These are phyloP conservation scores for Sorghum bicolor DNA, from an alignment of 176 grass and related monocot genomes.

Conservation along the genomic window DNA sequence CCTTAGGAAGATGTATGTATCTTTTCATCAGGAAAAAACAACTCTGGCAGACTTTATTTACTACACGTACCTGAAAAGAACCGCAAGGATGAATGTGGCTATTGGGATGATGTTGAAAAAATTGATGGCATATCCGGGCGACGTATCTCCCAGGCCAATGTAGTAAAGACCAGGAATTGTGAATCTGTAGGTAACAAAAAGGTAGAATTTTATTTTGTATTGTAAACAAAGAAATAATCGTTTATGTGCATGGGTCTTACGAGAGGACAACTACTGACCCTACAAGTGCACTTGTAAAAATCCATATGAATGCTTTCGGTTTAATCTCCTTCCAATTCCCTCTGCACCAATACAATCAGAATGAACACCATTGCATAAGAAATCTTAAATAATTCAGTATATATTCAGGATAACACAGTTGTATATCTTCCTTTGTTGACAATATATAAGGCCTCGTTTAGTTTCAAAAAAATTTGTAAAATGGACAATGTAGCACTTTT, in stretches of 20 bases:
- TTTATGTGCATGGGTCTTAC: background rate
- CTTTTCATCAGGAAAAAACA: no score
- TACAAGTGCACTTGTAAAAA: slow-evolving; percentile 45
- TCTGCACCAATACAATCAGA: background rate
- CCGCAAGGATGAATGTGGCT: slow-evolving; percentile 35
- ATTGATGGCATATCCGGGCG: slow-evolving; percentile 45
- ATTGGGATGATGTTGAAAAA: slow-evolving; percentile 45
- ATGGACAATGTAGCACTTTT: no score
- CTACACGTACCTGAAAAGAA: slow-evolving; percentile 45
- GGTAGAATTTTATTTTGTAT: no score
- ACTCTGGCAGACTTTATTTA: no score
- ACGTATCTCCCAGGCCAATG: slow-evolving; percentile 41
- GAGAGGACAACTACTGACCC: slow-evolving; percentile 12
- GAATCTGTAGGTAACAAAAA: slow-evolving; percentile 6
- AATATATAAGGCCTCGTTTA: background rate
- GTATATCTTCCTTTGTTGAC: background rate
- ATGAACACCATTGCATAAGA: background rate
- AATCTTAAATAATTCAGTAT: background rate
- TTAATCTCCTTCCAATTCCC: slow-evolving; percentile 38
- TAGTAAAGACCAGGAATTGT: slow-evolving; percentile 45
- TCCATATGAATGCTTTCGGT: slow-evolving; percentile 42
- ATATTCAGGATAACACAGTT: background rate
- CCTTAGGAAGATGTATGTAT: no score
- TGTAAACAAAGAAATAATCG: background rate
- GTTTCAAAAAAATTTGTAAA: no score